A percentile compares a stretch with the other conserved stretches of the same genome.
phyloP scores from a whole-genome alignment of 1,284 basidiomycete species.

The Amanita bisporigera region DNA sequence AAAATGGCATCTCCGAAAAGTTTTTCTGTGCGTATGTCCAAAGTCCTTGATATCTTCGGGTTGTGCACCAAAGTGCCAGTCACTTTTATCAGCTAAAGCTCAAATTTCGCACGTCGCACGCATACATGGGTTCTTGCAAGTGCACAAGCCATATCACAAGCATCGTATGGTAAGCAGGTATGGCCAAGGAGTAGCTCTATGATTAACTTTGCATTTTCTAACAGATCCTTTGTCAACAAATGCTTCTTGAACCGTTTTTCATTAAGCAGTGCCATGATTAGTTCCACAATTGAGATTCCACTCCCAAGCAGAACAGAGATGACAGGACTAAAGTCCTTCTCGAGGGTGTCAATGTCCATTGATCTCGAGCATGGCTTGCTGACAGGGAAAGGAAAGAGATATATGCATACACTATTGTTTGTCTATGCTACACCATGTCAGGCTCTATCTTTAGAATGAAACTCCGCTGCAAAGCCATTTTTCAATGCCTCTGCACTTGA shows the following conservation, averaged over 20 bases:
- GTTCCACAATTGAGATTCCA: not conserved
- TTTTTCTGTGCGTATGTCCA: too few species aligned
- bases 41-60: not conserved
- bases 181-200: not conserved
- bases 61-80: not conserved
- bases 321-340: not conserved
- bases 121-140: not conserved
- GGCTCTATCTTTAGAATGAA: not conserved
- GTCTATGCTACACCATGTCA: not conserved
- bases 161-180: not conserved
- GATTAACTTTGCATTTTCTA: not conserved
- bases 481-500: too few species aligned
- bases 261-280: too few species aligned
- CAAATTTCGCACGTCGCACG: not conserved
- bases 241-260: too few species aligned
- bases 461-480: not conserved
- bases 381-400: not conserved
- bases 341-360: not conserved
- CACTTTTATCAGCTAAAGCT: not conserved
- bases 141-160: not conserved
- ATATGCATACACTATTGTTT: not conserved
- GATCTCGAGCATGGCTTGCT: not conserved
- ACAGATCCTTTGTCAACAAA: not conserved
- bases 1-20: not conserved
- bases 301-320: not conserved